Base-by-base conservation (phyloP, 176 grass and related monocot genomes). In the Pontederia paniculata region DNA sequence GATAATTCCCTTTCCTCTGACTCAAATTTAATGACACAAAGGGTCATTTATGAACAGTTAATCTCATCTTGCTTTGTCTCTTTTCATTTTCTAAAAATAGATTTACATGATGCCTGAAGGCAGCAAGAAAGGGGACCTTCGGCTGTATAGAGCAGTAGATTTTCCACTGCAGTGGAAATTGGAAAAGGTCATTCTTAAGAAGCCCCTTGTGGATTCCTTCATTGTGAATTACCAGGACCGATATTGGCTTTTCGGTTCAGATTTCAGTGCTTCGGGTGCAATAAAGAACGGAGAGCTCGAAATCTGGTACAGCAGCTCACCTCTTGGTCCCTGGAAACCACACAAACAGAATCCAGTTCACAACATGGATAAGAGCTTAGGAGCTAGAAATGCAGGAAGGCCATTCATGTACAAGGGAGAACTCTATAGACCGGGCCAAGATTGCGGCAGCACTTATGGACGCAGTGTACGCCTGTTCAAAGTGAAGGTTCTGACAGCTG, bases 61-160 rank as follows among this genome's bases (percentile, higher is more conserved):
- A 61, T 14, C 48, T 56, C 8, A 20, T 50, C 3, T 10, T 17
- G 21, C 12, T 9, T 25, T 25, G 23, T 23, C 1, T 13, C 23
- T 65, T 76, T 19, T 20, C 10, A 15, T 19, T 23, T 45, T 12
- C 57, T 1, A 62, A 28, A 10, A 3, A 12, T 72, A 97, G 91
- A 76, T 78, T 12, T 97, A 87, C 52, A 87, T 97, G 91, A 79
- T 97, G 73, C 91, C 91, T 66, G 91, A 90, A 81, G 88, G 86
- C 57, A 90, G 82, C 23, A 78, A 81, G 68, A 89, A 84, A 20
- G 83, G 82, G 10, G 78, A 87, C 56, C 80, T 97, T 44, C 74
- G 53, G 47, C 55, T 97, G 9, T 97, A 97, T 51, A 74, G 57
- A 49, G 86, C 86, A 0, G 55, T 74, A 14, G 64, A 97, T 53